A percentile compares a stretch with the other conserved stretches of the same genome.
Conservation (phyloP, 2,329 filamentous ascomycete species). For the Orbilia quercus region DNA sequence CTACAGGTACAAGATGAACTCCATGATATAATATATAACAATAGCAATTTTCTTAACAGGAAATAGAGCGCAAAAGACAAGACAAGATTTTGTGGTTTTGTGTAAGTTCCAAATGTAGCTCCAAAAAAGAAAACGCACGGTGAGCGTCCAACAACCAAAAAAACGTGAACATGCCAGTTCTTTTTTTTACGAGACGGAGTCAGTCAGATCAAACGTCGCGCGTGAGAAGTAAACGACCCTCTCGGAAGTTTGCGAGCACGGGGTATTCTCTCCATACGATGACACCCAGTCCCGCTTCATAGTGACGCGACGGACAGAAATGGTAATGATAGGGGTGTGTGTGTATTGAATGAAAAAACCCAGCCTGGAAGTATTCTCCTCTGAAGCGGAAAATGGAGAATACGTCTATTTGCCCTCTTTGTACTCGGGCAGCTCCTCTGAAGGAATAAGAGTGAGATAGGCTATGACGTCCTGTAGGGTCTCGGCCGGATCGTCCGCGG, state of each 20-base stretch:
- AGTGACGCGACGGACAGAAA: background rate
- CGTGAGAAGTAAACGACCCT: background rate
- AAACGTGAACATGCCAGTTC: too few relatives aligned
- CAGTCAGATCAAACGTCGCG: background rate
- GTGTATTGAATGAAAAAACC: background rate
- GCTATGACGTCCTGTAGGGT: slow-evolving; percentile 52
- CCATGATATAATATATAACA: too few relatives aligned
- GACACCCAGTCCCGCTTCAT: background rate
- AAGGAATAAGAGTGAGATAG: slow-evolving; percentile 36
- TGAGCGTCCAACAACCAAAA: too few relatives aligned
- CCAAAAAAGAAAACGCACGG: too few relatives aligned
- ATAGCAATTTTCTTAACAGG: too few relatives aligned
- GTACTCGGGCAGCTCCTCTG: slow-evolving; percentile 28
- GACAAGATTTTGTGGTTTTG: too few relatives aligned
- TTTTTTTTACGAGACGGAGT: too few relatives aligned
- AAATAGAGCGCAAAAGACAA: too few relatives aligned
- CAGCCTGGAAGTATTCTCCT: too few relatives aligned
- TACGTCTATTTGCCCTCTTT: slow-evolving; percentile 24
- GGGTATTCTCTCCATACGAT: background rate
- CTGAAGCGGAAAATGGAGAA: background rate
- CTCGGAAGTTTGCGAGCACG: background rate
- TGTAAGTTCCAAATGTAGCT: too few relatives aligned
- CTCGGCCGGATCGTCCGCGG: slow-evolving; percentile 46
- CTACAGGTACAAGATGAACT: too few relatives aligned
- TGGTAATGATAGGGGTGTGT: too few relatives aligned